Evolutionary conservation across 1,284 basidiomycete genomes (phyloP).

Genomic region (Naganishia cerealis): DNA sequence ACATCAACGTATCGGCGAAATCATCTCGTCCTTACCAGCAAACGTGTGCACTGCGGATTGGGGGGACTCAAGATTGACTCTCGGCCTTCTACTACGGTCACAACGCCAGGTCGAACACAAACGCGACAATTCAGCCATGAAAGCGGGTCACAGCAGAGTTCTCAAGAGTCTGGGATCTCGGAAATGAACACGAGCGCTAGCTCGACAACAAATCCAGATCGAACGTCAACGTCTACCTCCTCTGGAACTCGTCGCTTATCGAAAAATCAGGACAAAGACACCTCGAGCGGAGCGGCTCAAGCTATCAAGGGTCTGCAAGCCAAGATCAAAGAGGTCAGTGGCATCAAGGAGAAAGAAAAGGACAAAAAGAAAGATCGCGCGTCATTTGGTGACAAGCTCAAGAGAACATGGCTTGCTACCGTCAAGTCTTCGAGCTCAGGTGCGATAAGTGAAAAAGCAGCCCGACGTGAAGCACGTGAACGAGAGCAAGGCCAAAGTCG

Average conservation of each 20-base stretch:
- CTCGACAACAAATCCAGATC: constrained; percentile 2
- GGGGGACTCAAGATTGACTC: constrained; percentile 48
- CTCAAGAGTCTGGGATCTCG: neutral
- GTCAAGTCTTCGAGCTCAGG: constrained; percentile 36
- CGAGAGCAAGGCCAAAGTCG: constrained; percentile 44
- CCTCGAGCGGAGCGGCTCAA: constrained; percentile 8
- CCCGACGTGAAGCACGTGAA: constrained; percentile 46
- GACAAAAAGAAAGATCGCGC: constrained; percentile 35
- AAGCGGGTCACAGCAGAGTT: neutral
- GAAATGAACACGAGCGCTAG: neutral
- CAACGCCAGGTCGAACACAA: neutral
- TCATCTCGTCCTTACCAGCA: constrained; percentile 42
- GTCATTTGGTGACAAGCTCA: constrained; percentile 44
- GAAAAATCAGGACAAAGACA: constrained; percentile 34
- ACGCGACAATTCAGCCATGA: neutral
- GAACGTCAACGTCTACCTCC: neutral
- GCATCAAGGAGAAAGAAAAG: constrained; percentile 35
- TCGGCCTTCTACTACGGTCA: neutral
- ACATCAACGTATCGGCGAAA: constrained; percentile 29
- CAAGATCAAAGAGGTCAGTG: constrained; percentile 24
- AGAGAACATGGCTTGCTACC: constrained; percentile 44
- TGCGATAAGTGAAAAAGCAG: constrained; percentile 38
- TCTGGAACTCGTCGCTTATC: constrained; percentile 9
- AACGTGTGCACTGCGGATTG: constrained; percentile 46
- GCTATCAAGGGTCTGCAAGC: constrained; percentile 28